Conservation (phyloP, 768 basidiomycete species). For the Phallus indusiatus region DNA sequence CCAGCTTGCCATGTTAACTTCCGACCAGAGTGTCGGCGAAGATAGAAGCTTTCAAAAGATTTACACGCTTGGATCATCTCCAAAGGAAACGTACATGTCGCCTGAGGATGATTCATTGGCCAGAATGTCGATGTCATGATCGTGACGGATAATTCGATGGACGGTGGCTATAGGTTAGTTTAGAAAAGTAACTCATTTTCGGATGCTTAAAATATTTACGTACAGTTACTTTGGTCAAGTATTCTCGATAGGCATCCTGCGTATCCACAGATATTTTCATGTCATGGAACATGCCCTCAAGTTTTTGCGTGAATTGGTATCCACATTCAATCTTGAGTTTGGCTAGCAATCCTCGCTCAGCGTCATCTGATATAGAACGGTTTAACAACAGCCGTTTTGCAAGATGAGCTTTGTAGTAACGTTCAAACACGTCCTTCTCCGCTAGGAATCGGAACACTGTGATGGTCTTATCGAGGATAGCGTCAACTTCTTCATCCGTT, state of each 20-base stretch:
- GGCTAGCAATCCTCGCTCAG: slow-evolving; percentile 93
- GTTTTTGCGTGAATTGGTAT: slow-evolving; percentile 91
- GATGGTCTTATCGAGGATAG: slow-evolving; percentile 89
- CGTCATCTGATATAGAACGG: slow-evolving; percentile 92
- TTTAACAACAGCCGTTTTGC: slow-evolving; percentile 82
- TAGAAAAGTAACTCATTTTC: not conserved
- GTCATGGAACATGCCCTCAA: slow-evolving; percentile 99
- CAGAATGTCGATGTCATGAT: slow-evolving; percentile 97
- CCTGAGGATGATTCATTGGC: slow-evolving; percentile 67
- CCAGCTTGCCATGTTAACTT: slow-evolving; percentile 88
- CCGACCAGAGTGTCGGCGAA: slow-evolving; percentile 80
- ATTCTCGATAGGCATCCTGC: slow-evolving; percentile 58
- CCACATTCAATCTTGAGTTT: slow-evolving; percentile 97
- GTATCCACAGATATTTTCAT: slow-evolving; percentile 84
- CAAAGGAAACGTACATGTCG: slow-evolving; percentile 57
- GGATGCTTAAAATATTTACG: slow-evolving; percentile 18
- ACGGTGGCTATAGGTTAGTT: slow-evolving; percentile 41
- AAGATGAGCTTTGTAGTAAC: slow-evolving; percentile 94
- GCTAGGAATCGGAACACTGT: slow-evolving; percentile 88
- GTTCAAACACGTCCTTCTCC: slow-evolving; percentile 96
- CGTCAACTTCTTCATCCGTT: slow-evolving; percentile 87
- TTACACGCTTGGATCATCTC: slow-evolving; percentile 54
- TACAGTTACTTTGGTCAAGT: slow-evolving; percentile 52
- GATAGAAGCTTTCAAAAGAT: slow-evolving; percentile 85
- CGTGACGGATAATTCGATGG: slow-evolving; percentile 75